phyloP scores from a whole-genome alignment of 768 basidiomycete species.

The Pholiota microspora region DNA sequence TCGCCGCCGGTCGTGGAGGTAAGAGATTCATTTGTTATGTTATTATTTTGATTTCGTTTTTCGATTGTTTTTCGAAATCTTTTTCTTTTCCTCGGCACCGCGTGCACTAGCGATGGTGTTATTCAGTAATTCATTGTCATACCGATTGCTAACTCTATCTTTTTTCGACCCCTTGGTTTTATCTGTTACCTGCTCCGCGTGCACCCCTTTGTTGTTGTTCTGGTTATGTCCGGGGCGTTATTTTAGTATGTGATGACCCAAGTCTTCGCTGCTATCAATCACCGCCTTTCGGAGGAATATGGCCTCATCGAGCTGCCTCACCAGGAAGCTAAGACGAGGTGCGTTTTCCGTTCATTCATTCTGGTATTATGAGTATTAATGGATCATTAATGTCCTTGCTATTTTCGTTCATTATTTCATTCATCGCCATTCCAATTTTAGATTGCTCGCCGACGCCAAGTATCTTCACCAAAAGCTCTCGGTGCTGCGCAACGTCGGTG shows the following conservation, averaged over 20 bases:
- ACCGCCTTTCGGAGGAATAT: constrained; percentile 86
- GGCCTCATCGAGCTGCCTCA: constrained; percentile 77
- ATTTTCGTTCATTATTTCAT: neutral
- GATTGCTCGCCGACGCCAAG: constrained; percentile 76
- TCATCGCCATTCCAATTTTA: constrained; percentile 29
- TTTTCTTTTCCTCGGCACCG: neutral
- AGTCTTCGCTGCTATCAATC: constrained; percentile 91
- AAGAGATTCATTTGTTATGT: too few species aligned
- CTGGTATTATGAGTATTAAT: neutral
- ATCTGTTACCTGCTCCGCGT: too few species aligned
- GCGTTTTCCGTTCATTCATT: constrained; percentile 20
- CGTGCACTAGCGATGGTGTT: neutral
- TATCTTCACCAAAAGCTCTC: constrained; percentile 77
- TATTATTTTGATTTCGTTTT: neutral
- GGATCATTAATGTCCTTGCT: neutral
- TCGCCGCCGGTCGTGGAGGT: constrained; percentile 81
- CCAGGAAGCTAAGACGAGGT: constrained; percentile 86
- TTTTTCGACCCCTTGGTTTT: too few species aligned
- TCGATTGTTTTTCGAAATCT: constrained; percentile 1
- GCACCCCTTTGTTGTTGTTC: neutral
- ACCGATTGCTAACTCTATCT: constrained; percentile 9
- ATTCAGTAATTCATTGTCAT: neutral
- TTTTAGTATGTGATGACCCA: constrained; percentile 88
- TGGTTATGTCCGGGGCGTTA: constrained; percentile 1
- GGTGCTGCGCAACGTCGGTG: constrained; percentile 67